Percentiles rank a stretch among this genome's conserved stretches.
These are phyloP conservation scores for Pythium rhizo-oryzae DNA, from an alignment of 352 stramenopile genomes.

Conservation along the genomic window DNA sequence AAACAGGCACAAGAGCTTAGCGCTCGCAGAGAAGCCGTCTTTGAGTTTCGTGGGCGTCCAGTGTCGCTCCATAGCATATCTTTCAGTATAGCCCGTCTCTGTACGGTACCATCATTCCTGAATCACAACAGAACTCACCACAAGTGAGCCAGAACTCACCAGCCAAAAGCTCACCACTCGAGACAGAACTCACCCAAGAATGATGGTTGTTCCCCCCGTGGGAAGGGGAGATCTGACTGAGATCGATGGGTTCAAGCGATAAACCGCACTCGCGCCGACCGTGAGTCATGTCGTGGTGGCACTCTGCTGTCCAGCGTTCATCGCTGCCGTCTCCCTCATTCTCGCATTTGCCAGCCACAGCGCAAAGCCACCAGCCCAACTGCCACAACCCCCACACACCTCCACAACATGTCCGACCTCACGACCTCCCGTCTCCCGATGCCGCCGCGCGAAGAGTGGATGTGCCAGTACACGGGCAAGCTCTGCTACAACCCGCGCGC, in stretches of 20 bases:
- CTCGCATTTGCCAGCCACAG: neutral
- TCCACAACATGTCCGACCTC: constrained; percentile 2
- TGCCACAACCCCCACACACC: neutral
- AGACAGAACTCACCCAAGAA: neutral
- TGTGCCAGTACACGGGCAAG: constrained; percentile 14
- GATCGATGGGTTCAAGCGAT: neutral
- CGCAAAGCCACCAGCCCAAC: neutral
- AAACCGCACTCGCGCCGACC: too few species aligned
- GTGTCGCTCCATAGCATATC: neutral
- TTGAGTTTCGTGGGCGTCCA: neutral
- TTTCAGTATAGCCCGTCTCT: neutral
- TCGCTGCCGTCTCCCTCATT: neutral
- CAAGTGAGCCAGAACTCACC: neutral
- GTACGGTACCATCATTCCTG: neutral
- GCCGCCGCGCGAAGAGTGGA: constrained; percentile 35
- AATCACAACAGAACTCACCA: neutral
- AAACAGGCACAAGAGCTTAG: neutral
- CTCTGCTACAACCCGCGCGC: neutral
- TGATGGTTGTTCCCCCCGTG: neutral
- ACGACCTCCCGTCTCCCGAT: constrained; percentile 30
- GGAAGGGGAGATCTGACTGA: neutral
- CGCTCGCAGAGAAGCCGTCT: neutral
- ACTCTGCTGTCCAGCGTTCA: neutral
- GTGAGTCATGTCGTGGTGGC: too few species aligned
- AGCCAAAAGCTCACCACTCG: neutral